Base-by-base conservation (phyloP, 2,329 filamentous ascomycete genomes). In the Ceratocystis ficicola region DNA sequence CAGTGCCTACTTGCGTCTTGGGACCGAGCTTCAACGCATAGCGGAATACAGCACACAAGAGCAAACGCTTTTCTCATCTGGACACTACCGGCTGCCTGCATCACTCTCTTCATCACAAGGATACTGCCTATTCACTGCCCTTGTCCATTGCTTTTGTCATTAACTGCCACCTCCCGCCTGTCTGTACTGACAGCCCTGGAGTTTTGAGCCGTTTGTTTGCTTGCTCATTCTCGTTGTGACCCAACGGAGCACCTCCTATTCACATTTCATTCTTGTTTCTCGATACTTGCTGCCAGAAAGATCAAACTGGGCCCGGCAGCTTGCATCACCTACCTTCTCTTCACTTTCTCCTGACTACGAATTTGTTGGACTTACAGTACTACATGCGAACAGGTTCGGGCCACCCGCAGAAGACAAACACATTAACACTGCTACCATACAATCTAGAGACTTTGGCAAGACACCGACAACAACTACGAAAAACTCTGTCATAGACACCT, bases 301-400 rank as follows among this genome's bases (percentile, higher is more conserved):
- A 44, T 2, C 61, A 44, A 63, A 46, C 52, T 30, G 28, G 8
- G 30, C 28, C 12, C 15, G 36, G 41, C 22, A 48, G 41, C 44
- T 20, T 63, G 61, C 61, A 30, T 15, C 22, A 2, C 5, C 36
- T 46, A 17, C 17, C 41, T 30, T 30, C 17, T 15, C 17, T 41
- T 41, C 5, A 25, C 25, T 12, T 25, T 22, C 2, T 36, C 68
- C 73, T 72, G 71, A 70, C 70, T 69, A 69, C 71, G 72, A 72
- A 75, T 36, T 59, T 44, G 22, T 41, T 62, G 50, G 32, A 61
- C 55, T 77, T 20, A 63, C 61, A 63, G 17, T 46, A 48, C 17
- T 63, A 10, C 10, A 25, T 46, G 75, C 75, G 76, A 78, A 78
- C 76, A 77, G 74, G 75, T 77, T 77, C 75, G 73, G 76, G 76